Base-by-base conservation (phyloP, 2,329 filamentous ascomycete species). In the Monosporascus sp. region DNA sequence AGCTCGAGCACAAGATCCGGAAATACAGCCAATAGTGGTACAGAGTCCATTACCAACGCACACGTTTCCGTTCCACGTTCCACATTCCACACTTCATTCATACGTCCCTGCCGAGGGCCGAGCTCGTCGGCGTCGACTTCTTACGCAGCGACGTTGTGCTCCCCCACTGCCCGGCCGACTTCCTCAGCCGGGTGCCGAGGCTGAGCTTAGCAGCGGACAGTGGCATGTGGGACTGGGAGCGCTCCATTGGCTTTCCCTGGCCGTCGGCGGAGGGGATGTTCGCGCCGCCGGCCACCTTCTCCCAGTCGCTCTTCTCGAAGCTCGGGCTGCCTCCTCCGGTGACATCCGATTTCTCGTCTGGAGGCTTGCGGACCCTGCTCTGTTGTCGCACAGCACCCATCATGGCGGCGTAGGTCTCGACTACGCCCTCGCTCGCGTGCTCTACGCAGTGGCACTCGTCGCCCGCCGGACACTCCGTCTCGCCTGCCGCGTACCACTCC, bases 391-490 rank as follows among this genome's bases (percentile, higher is more conserved):
- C 50, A 14, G 74, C 72, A 0, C 73, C 75, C 64, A 76, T 74
- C 67, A 82, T 73, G 3, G 80, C 81, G 0, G 78, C 76, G 79
- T 83, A 84, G 20, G 79, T 82, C 65, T 85, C 83, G 8, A 85
- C 77, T 41, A 82, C 73, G 1, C 81, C 82, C 47, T 72, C 75
- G 52, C 71, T 73, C 1, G 83, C 82, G 56, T 84, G 78, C 15
- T 78, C 73, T 0, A 78, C 73, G 59, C 84, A 87, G 54, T 80
- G 73, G 61, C 84, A 87, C 63, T 86, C 84, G 61, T 86, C 84
- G 1, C 83, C 83, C 0, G 81, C 83, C 0, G 83, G 81, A 52
- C 84, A 87, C 47, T 77, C 68, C 1, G 70, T 76, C 65, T 83
- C 80, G 22, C 79, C 79, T 6, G 75, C 74, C 6, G 72, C 75